Percentiles rank a stretch among this genome's conserved stretches.
Conservation (phyloP, 2,329 filamentous ascomycete genomes). For the Lachnellula willkommii region DNA sequence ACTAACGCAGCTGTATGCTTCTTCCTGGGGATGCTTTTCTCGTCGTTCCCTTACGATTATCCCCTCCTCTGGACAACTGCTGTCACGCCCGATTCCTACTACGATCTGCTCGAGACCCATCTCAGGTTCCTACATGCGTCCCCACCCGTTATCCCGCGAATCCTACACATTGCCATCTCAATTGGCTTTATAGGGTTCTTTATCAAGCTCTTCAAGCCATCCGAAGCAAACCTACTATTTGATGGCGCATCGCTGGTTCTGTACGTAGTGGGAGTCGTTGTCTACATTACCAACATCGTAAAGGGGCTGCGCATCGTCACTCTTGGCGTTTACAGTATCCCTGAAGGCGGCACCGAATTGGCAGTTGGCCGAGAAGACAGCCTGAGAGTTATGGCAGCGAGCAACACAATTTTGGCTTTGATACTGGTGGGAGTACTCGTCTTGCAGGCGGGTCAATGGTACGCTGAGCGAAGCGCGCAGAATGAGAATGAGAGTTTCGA, state of each 20-base stretch:
- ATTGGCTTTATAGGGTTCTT: slow-evolving; percentile 85
- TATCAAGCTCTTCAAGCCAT: slow-evolving; percentile 89
- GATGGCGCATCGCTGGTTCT: slow-evolving; percentile 68
- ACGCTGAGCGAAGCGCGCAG: slow-evolving; percentile 87
- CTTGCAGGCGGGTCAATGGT: slow-evolving; percentile 96
- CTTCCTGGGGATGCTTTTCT: slow-evolving; percentile 97
- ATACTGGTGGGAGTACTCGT: slow-evolving; percentile 88
- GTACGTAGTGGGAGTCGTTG: slow-evolving; percentile 79
- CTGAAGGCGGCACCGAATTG: slow-evolving; percentile 47
- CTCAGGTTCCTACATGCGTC: slow-evolving; percentile 86
- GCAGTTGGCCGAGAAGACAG: slow-evolving; percentile 81
- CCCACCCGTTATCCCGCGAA: slow-evolving; percentile 84
- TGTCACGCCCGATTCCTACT: slow-evolving; percentile 62
- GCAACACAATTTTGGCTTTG: slow-evolving; percentile 91
- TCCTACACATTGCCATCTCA: slow-evolving; percentile 88
- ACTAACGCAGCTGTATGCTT: slow-evolving; percentile 70
- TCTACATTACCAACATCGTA: slow-evolving; percentile 95
- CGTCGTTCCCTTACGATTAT: slow-evolving; percentile 92
- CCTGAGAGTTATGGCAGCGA: slow-evolving; percentile 83
- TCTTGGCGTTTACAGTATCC: slow-evolving; percentile 50
- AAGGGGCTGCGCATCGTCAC: slow-evolving; percentile 85
- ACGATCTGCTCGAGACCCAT: slow-evolving; percentile 81
- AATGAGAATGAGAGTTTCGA: slow-evolving; percentile 69
- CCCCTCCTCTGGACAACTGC: slow-evolving; percentile 75
- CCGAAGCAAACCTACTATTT: slow-evolving; percentile 93